Evolutionary conservation across 805 yeast species (phyloP), one percentile per base, ranked within the genome.

Genomic region (Yueomyces sinensis): DNA sequence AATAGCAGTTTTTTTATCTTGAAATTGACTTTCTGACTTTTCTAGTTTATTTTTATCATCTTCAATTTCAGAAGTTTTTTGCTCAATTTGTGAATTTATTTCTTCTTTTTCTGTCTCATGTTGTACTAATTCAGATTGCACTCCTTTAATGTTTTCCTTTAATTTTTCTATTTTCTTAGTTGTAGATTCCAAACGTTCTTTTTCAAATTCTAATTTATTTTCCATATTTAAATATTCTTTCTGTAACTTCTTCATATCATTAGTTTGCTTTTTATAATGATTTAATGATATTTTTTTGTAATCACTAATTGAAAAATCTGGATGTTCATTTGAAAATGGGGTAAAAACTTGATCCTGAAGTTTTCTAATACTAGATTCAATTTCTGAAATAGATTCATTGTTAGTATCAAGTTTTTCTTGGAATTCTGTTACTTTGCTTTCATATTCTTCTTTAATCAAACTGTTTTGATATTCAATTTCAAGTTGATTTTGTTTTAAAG

Each of bases 231-330:
- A 56, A 14, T 79, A 68, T 36, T 81, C 80, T 39, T 74, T 74
- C 29, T 71, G 61, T 38, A 70, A 70, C 41, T 74, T 74, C 1
- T 80, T 65, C 31, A 75, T 62, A 47, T 79, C 83, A 39, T 71
- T 73, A 1, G 76, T 63, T 34, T 72, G 71, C 23, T 64, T 63
- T 47, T 81, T 63, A 33, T 70, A 47, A 4, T 68, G 56, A 4
- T 71, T 61, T 5, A 89, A 87, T 36, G 77, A 81, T 11, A 71
- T 62, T 30, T 61, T 62, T 51, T 86, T 95, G 50, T 80, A 86
- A 24, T 78, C 84, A 32, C 66, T 62, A 28, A 84, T 72, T 6
- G 58, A 51, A 49, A 86, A 81, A 0, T 54, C 65, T 9, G 50
- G 32, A 48, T 74, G 81, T n/a, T 11, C 13, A 6, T 25, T n/a